Percentiles rank a stretch among this genome's conserved stretches.
Evolutionary conservation across 1,284 basidiomycete species (phyloP).

Genomic region (Ustilago vetiveriae): DNA sequence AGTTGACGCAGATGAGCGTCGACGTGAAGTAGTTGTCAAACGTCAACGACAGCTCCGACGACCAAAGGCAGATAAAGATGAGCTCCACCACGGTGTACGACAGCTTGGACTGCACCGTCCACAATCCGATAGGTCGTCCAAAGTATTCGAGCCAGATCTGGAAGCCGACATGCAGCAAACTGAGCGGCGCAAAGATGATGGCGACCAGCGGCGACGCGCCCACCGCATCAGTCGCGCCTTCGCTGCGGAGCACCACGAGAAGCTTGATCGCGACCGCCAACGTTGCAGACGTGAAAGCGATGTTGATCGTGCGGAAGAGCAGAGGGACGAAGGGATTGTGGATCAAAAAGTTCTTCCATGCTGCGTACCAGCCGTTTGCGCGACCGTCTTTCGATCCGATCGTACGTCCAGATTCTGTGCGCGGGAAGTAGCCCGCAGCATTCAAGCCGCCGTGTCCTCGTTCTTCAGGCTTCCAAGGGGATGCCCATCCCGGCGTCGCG

Average conservation of each 20-base stretch:
- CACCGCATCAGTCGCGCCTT: constrained; percentile 75
- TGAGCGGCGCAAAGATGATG: constrained; percentile 85
- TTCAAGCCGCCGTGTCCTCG: constrained; percentile 37
- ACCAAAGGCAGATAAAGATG: constrained; percentile 89
- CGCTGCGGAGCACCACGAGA: constrained; percentile 72
- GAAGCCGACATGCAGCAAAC: constrained; percentile 81
- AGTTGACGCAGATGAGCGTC: constrained; percentile 74
- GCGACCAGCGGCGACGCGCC: constrained; percentile 84
- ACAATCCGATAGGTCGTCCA: constrained; percentile 85
- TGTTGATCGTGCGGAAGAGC: constrained; percentile 85
- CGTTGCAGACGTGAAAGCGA: constrained; percentile 81
- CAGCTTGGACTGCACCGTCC: constrained; percentile 71
- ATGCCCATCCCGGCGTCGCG: constrained; percentile 60
- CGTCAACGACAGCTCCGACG: constrained; percentile 83
- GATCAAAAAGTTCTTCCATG: constrained; percentile 61
- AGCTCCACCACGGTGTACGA: constrained; percentile 70
- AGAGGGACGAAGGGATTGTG: constrained; percentile 69
- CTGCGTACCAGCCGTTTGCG: constrained; percentile 28
- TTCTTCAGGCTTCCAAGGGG: constrained; percentile 60
- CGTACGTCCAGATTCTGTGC: constrained; percentile 45
- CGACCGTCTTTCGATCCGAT: constrained; percentile 21
- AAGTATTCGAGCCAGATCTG: constrained; percentile 76
- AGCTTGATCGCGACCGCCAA: constrained; percentile 83
- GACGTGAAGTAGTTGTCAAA: constrained; percentile 94
- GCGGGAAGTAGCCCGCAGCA: constrained; percentile 51